Percentiles rank a stretch among this genome's conserved stretches.
phyloP scores from a whole-genome alignment of 2,329 filamentous ascomycete species.

The Alternaria alternata region DNA sequence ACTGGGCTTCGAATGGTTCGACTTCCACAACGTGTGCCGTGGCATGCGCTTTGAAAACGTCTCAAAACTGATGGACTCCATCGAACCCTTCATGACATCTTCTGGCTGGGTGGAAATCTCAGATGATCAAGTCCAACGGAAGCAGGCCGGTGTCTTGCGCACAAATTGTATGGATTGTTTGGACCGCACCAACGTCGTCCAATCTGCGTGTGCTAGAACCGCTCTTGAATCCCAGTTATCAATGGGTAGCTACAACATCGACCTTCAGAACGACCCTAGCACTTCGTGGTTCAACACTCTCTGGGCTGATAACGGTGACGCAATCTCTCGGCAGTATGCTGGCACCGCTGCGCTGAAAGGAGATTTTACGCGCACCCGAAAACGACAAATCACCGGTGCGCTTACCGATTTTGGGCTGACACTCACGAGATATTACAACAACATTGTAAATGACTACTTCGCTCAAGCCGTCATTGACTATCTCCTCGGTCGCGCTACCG shows the following conservation, averaged over 20 bases:
- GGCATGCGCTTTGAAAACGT: constrained; percentile 99
- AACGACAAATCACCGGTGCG: constrained; percentile 89
- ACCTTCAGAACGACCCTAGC: constrained; percentile 76
- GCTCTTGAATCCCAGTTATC: constrained; percentile 82
- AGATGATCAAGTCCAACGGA: constrained; percentile 51
- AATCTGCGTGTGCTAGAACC: constrained; percentile 86
- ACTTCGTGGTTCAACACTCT: constrained; percentile 95
- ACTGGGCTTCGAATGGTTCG: constrained; percentile 91
- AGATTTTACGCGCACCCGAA: constrained; percentile 91
- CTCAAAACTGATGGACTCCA: constrained; percentile 74
- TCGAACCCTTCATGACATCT: constrained; percentile 72
- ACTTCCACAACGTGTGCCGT: constrained; percentile 90
- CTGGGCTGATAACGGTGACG: constrained; percentile 98
- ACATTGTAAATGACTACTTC: constrained; percentile 98
- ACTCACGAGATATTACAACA: constrained; percentile 79
- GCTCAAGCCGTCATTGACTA: constrained; percentile 95
- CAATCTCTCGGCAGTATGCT: constrained; percentile 93
- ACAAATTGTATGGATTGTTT: constrained; percentile 99
- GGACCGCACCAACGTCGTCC: constrained; percentile 94
- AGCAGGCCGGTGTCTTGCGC: constrained; percentile 79
- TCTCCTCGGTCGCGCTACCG: constrained; percentile 85
- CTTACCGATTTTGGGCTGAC: constrained; percentile 91
- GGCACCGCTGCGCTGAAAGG: constrained; percentile 96
- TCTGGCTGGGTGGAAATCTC: constrained; percentile 74
- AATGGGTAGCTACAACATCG: constrained; percentile 77